These are phyloP conservation scores for Diaporthe caulivora DNA, from an alignment of 2,329 filamentous ascomycete species.

Conservation along the genomic window DNA sequence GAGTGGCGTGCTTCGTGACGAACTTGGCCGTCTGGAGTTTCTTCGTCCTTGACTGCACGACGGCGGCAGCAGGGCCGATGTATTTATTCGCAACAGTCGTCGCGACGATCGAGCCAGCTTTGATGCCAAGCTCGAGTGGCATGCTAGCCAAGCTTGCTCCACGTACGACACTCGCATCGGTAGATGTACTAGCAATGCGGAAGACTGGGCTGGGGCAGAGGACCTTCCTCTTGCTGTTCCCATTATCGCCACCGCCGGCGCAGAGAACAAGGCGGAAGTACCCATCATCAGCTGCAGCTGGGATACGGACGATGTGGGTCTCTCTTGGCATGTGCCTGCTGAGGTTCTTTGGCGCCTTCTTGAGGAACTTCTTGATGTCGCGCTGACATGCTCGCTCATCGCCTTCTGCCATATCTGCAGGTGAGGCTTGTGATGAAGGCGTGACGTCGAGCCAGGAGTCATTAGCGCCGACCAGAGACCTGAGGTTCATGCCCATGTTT, in stretches of 20 bases:
- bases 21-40: constrained; percentile 52
- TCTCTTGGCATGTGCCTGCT: constrained; percentile 42
- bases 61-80: constrained; percentile 54
- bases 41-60: constrained; percentile 56
- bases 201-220: constrained; percentile 77
- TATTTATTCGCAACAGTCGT: constrained; percentile 59
- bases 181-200: constrained; percentile 74
- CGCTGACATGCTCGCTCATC: constrained; percentile 77
- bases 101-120: constrained; percentile 65
- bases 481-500: constrained; percentile 75
- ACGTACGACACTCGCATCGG: constrained; percentile 70
- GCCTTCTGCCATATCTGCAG: constrained; percentile 62
- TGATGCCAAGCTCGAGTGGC: constrained; percentile 74
- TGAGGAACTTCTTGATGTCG: constrained; percentile 74
- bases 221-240: constrained; percentile 62
- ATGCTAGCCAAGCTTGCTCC: constrained; percentile 75
- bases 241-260: constrained; percentile 49
- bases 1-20: constrained; percentile 49
- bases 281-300: constrained; percentile 72
- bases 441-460: constrained; percentile 77
- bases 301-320: constrained; percentile 75
- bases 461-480: constrained; percentile 70
- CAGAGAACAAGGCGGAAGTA: constrained; percentile 78
- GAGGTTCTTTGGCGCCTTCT: constrained; percentile 63
- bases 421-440: constrained; percentile 60